Evolutionary conservation across 345 rosid genomes (phyloP).

Genomic region (Xanthoceras sorbifolium): DNA sequence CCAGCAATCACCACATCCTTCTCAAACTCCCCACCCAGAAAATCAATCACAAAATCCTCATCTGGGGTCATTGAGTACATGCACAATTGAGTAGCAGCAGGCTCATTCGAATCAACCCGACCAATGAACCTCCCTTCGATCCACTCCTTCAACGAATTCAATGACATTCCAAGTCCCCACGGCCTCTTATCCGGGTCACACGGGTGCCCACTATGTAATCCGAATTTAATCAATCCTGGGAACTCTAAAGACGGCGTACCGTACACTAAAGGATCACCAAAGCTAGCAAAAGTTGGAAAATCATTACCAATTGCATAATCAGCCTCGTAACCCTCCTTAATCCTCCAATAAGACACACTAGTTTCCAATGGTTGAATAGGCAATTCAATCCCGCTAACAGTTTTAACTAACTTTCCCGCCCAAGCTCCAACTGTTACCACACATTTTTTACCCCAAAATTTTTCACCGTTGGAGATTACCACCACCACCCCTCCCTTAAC

Average conservation of each 20-base stretch:
- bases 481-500: constrained; percentile 55
- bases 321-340: constrained; percentile 65
- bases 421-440: constrained; percentile 84
- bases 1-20: constrained; percentile 68
- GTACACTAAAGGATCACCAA: constrained; percentile 53
- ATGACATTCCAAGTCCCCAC: constrained; percentile 53
- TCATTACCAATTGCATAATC: constrained; percentile 47
- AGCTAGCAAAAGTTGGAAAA: constrained; percentile 76
- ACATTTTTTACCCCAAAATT: constrained; percentile 60
- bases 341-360: constrained; percentile 72
- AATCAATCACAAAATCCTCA: constrained; percentile 81
- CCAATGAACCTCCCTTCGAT: constrained; percentile 59
- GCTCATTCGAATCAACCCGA: constrained; percentile 53
- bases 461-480: constrained; percentile 39
- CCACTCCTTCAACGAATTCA: constrained; percentile 61
- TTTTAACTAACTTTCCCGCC: constrained; percentile 61
- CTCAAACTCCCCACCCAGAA: constrained; percentile 75
- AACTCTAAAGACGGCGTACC: constrained; percentile 88
- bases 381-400: constrained; percentile 45
- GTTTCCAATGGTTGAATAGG: constrained; percentile 72
- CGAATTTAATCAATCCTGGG: constrained; percentile 76
- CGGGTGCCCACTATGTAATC: constrained; percentile 56
- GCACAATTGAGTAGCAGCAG: constrained; percentile 66
- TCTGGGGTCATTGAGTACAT: constrained; percentile 86
- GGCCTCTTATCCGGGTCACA: constrained; percentile 87